Evolutionary conservation across 1,284 basidiomycete species (phyloP).

Genomic region (Boletus subluridellus): DNA sequence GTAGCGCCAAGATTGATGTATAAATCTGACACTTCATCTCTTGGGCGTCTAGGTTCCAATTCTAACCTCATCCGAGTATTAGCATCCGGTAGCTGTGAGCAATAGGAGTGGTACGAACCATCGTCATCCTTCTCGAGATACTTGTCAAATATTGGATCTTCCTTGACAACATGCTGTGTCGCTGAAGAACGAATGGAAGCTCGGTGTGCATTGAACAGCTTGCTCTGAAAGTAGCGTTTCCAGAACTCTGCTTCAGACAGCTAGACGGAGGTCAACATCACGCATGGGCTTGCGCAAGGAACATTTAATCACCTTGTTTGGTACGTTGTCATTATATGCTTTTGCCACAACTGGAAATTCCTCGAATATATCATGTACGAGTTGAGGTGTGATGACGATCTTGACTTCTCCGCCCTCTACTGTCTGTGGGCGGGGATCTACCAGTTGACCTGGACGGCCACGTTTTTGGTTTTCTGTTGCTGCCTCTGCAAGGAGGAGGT

Average conservation of each 20-base stretch:
- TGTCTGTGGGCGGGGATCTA: conserved; percentile 85
- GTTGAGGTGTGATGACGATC: conserved; percentile 88
- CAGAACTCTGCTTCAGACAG: conserved; percentile 91
- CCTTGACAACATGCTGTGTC: conserved; percentile 80
- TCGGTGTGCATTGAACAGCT: conserved; percentile 90
- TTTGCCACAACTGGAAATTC: conserved; percentile 94
- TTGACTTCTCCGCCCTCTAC: conserved; percentile 78
- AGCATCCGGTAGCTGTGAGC: background rate
- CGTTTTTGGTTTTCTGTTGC: conserved; percentile 72
- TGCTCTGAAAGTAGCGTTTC: conserved; percentile 94
- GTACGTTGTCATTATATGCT: conserved; percentile 92
- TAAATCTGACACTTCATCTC: conserved; percentile 67
- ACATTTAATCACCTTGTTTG: conserved; percentile 57
- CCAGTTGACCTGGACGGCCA: conserved; percentile 80
- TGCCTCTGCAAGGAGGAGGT: conserved; percentile 68
- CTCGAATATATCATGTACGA: conserved; percentile 94
- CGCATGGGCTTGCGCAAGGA: background rate
- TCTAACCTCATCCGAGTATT: conserved; percentile 44
- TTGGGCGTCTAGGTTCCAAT: conserved; percentile 72
- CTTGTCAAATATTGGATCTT: conserved; percentile 92
- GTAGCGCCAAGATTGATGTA: conserved; percentile 88
- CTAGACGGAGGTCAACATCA: conserved; percentile 39
- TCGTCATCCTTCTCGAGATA: conserved; percentile 96
- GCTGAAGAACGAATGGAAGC: conserved; percentile 88
- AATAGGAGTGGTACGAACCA: conserved; percentile 47